Conservation (phyloP, 148 eudicot genomes). For the Vaccinium darrowii region DNA sequence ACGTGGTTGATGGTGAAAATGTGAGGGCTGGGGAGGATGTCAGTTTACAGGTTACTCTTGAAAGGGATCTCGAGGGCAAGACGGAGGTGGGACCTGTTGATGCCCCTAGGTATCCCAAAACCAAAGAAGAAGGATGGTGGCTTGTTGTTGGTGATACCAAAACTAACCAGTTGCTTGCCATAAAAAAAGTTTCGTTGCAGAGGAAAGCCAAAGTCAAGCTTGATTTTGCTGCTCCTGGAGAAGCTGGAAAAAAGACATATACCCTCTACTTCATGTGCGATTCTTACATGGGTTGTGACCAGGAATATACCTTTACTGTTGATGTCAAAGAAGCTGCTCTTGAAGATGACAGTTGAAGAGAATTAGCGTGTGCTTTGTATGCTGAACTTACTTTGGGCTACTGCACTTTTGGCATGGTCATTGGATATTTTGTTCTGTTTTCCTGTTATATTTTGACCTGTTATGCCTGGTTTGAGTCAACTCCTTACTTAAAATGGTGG, state of each 20-base stretch:
- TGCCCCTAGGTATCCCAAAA: conserved; percentile 68
- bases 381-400: not conserved
- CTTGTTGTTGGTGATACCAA: conserved; percentile 76
- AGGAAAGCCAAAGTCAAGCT: conserved; percentile 73
- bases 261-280: conserved; percentile 85
- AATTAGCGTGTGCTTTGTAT: not conserved
- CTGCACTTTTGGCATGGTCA: not conserved
- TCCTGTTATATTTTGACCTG: not conserved
- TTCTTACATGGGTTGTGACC: conserved; percentile 88
- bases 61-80: conserved; percentile 72
- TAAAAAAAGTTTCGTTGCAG: conserved; percentile 73
- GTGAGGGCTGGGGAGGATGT: conserved; percentile 56
- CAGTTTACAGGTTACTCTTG: conserved; percentile 54
- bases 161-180: conserved; percentile 74
- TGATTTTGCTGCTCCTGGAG: conserved; percentile 50
- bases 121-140: conserved; percentile 93
- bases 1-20: conserved; percentile 45
- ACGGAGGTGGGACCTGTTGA: conserved; percentile 70
- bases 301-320: conserved; percentile 63
- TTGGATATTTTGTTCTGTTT: not conserved
- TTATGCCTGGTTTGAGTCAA: not conserved
- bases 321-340: conserved; percentile 48
- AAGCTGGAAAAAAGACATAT: conserved; percentile 54
- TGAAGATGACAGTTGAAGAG: conserved; percentile 37
- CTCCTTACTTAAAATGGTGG: not conserved